Conservation (phyloP, 2,329 filamentous ascomycete species). For the Talaromyces verruculosus region DNA sequence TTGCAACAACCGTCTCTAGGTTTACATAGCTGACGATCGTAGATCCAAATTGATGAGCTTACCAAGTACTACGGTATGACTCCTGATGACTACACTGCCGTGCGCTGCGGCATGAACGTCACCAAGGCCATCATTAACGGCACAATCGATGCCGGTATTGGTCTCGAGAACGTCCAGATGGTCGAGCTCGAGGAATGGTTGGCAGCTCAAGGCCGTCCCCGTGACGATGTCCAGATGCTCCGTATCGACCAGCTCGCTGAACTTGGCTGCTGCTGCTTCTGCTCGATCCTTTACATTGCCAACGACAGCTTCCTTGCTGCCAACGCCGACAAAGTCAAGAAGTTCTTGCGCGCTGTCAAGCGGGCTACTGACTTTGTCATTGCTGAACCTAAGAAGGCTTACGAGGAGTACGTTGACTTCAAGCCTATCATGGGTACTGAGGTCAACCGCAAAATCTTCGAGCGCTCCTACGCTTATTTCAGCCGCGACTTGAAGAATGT, state of each 20-base stretch:
- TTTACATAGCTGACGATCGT: not conserved
- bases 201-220: conserved; percentile 59
- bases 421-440: conserved; percentile 68
- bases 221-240: conserved; percentile 73
- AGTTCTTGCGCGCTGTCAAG: conserved; percentile 73
- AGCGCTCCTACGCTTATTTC: conserved; percentile 76
- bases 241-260: conserved; percentile 78
- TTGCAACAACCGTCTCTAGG: not conserved
- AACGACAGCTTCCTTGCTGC: conserved; percentile 69
- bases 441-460: conserved; percentile 76
- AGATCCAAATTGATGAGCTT: conserved; percentile 80
- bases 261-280: conserved; percentile 81
- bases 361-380: conserved; percentile 72
- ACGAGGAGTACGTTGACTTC: conserved; percentile 68
- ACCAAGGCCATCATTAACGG: conserved; percentile 72
- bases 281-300: conserved; percentile 75
- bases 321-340: conserved; percentile 64
- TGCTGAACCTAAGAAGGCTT: conserved; percentile 61
- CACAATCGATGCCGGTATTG: conserved; percentile 71
- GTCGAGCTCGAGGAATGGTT: conserved; percentile 79
- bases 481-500: conserved; percentile 74
- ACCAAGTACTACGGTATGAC: conserved; percentile 76
- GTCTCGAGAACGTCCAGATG: conserved; percentile 80
- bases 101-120: conserved; percentile 80
- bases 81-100: conserved; percentile 69